Base-by-base conservation (phyloP, 2,329 filamentous ascomycete genomes). In the Sarocladium strictum region DNA sequence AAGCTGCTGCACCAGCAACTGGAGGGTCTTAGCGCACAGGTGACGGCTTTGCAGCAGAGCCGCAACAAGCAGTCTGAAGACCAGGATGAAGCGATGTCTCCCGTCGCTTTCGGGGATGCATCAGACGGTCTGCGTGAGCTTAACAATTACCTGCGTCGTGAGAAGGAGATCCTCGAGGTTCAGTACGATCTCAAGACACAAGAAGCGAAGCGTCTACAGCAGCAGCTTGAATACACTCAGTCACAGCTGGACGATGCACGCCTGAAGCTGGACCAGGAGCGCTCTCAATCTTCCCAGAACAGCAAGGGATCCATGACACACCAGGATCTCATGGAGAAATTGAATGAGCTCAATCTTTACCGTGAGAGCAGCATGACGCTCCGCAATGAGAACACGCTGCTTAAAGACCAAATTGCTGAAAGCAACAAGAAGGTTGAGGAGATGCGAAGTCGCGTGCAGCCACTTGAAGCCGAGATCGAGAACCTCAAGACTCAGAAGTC, bases 91-190 rank as follows among this genome's bases (percentile, higher is more conserved):
- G 74, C 75, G 12, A 73, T 78, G 56, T 74, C 75, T 12, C 69
- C 77, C 1, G 70, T 79, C 15, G 71, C 77, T 6, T 72, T 81
- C 3, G 78, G 83, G 52, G 76, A 83, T 33, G 84, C 82, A 38
- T 74, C 85, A 10, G 89, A 90, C 60, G 89, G 89, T 53, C 81
- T 96, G 10, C 88, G 94, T 58, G 93, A 97, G 64, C 83, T 99
- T 55, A 95, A 96, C 71, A 87, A 83, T 58, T 99, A 94, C 68
- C 76, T 99, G 58, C 87, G 93, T 45, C 87, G 90, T 40, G 95
- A 99, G 72, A 99, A 97, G 76, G 94, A 97, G 67, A 97, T 99
- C 60, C 81, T 97, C 9, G 93, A 99, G 62, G 90, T 97, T n/a
- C 93, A 97, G 65, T 89, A 91, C 63, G 92, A 97, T 62, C 78